Evolutionary conservation across 169 alveolate species (phyloP).

Genomic region (Plasmodium ovale): DNA sequence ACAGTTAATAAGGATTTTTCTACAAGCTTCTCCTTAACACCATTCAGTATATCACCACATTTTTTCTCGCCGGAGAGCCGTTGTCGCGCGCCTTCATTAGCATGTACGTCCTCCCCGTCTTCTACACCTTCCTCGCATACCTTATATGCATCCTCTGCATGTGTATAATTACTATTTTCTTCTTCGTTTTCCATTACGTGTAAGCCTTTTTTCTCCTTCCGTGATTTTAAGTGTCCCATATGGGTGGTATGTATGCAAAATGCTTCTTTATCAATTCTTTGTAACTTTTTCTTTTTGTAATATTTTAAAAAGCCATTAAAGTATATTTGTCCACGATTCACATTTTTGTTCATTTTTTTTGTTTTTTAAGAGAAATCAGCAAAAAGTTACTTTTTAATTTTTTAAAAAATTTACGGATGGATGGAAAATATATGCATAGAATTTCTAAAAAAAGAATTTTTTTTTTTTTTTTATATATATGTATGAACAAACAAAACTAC

Average conservation of each 20-base stretch:
- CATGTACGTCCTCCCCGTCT: too few species aligned
- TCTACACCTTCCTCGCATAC: background rate
- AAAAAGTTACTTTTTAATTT: background rate
- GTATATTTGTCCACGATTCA: conserved; percentile 31
- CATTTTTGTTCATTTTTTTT: conserved; percentile 16
- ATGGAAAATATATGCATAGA: background rate
- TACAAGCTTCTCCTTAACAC: background rate
- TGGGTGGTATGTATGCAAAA: conserved; percentile 2
- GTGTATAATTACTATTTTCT: background rate
- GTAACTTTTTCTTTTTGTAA: conserved; percentile 29
- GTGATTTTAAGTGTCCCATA: background rate
- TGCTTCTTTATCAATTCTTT: background rate
- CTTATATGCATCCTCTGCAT: background rate
- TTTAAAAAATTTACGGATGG: background rate
- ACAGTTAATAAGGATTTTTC: background rate
- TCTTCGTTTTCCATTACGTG: background rate
- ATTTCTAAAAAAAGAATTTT: too few species aligned
- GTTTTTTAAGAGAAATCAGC: background rate
- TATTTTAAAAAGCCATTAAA: conserved; percentile 58
- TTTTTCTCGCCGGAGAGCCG: background rate
- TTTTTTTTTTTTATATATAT: too few species aligned
- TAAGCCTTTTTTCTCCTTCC: conserved; percentile 7
- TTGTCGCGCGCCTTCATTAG: too few species aligned
- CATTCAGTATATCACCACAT: background rate
- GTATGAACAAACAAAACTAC: too few species aligned